Base-by-base conservation (phyloP, 2,329 filamentous ascomycete species). In the Ascochyta fabae region DNA sequence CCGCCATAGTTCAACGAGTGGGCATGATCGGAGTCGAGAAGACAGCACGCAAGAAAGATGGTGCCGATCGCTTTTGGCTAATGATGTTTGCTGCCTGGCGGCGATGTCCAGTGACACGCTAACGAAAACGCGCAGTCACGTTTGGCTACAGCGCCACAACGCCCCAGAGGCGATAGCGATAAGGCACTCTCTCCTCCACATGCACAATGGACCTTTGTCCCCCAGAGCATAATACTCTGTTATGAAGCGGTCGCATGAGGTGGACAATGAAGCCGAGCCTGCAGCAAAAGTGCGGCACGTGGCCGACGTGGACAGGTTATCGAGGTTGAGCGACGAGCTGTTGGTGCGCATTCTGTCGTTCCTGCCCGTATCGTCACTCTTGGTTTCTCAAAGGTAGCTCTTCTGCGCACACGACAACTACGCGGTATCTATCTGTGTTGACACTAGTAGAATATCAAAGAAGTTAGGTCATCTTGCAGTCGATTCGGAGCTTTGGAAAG, bases 401-500 rank as follows among this genome's bases (percentile, higher is more conserved):
- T 36, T 5, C 19, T 19, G 15, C 29, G 5, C 6, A 15, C 29
- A 8, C 13, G 8, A 1, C 8, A 15, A 3, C 5, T n/a, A 27
- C 2, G 22, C 16, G 23, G 19, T 3, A 15, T 31, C n/a, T 8
- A 15, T 31, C 8, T 34, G 13, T 36, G n/a, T 44, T 66, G 6
- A 69, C 41, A 22, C 9, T 12, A 35, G 6, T 79, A 83, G 86
- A 50, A 82, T 93, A n/a, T 97, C 92, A 2, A 86, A 79, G 49
- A 91, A 90, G 56, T 89, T 96, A 69, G 82, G 87, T 64, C 81
- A 81, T 35, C 83, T 98, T 16, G 84, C 91, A 7, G 83, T 84
- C 50, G 95, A 98, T 74, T 89, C 89, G 0, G 92, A 97, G 72
- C 79, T 98, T 53, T 99, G 95, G 95, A 95, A 94, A 74, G 84